Base-by-base conservation (phyloP, 768 basidiomycete species). In the Rhodosporidiobolus sp. region DNA sequence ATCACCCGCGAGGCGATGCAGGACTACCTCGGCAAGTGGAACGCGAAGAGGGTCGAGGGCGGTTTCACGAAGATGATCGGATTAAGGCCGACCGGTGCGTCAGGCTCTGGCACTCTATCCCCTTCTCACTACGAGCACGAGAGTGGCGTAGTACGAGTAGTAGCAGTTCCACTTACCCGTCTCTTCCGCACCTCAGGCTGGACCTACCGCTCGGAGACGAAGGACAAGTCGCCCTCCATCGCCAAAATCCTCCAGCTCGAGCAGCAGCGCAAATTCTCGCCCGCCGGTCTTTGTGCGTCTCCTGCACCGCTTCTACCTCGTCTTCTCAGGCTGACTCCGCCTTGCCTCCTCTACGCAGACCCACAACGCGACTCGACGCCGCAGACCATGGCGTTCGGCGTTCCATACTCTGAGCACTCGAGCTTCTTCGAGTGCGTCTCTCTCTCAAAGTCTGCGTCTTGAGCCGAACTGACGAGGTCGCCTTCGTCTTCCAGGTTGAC, bases 331-430 rank as follows among this genome's bases (percentile, higher is more conserved):
- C 46, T 6, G 12, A 26, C 49, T 34, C 4, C n/a, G 34, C 1
- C n/a, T 17, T 12, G 5, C 10, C 32, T 24, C 38, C 55, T 54
- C 86, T 87, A 6, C 26, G 45, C 64, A 75, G 74, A 75, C 24
- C 30, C 86, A 85, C 77, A 77, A 77, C 86, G 87, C 55, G 90
- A 90, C 70, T 91, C 92, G 19, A 89, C 88, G 24, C 75, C 86
- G 24, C 81, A 83, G 45, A 80, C 90, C 56, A 89, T 73, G 69
- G 75, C 65, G 2, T 75, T 75, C 49, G 72, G 77, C 9, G 83
- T 84, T 6, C 83, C 83, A 10, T 98, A 98, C 79, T 97, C 94
- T 10, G 96, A 98, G 79, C 95, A 98, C 35, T 92, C 91, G 45
- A 93, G 91, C 46, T 97, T 97, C 81, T 91, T 91, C 77, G 95